Conservation (phyloP, 371 early-diverging fungal species). For the Lichtheimia corymbifera region DNA sequence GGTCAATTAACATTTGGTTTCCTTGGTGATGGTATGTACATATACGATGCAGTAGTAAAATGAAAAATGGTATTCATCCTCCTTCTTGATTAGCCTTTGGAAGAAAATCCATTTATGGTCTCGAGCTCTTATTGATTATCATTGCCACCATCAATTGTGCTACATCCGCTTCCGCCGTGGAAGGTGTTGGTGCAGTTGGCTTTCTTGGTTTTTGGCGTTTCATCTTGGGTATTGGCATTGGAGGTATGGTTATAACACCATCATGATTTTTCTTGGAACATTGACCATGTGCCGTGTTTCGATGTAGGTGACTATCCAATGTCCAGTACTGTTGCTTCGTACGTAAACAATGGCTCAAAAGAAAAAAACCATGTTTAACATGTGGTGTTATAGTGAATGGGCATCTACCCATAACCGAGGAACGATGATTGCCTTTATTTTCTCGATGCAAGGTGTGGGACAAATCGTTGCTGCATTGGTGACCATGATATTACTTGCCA, state of each 20-base stretch:
- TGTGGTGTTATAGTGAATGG: constrained; percentile 46
- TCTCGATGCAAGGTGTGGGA: constrained; percentile 78
- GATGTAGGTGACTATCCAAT: constrained; percentile 55
- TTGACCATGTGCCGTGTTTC: not conserved
- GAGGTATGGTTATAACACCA: constrained; percentile 25
- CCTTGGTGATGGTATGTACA: constrained; percentile 71
- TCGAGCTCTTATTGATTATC: constrained; percentile 62
- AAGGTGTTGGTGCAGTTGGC: constrained; percentile 54
- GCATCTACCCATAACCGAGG: constrained; percentile 61
- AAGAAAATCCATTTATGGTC: constrained; percentile 67
- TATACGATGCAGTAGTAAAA: not conserved
- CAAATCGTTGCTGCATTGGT: constrained; percentile 62
- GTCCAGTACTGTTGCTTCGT: constrained; percentile 69
- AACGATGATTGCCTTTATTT: constrained; percentile 68
- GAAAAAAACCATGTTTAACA: not conserved
- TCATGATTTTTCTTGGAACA: not conserved
- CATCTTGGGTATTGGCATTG: constrained; percentile 68
- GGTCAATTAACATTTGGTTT: constrained; percentile 81
- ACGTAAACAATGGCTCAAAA: not conserved
- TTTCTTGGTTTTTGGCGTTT: constrained; percentile 69
- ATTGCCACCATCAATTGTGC: constrained; percentile 62
- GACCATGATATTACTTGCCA: constrained; percentile 56
- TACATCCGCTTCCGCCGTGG: constrained; percentile 54
- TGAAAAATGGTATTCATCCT: not conserved
- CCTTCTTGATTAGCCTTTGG: constrained; percentile 40